A percentile compares a stretch with the other conserved stretches of the same genome.
Evolutionary conservation across 23 red algal genomes (phyloP).

Genomic region (Chondrus crispus): DNA sequence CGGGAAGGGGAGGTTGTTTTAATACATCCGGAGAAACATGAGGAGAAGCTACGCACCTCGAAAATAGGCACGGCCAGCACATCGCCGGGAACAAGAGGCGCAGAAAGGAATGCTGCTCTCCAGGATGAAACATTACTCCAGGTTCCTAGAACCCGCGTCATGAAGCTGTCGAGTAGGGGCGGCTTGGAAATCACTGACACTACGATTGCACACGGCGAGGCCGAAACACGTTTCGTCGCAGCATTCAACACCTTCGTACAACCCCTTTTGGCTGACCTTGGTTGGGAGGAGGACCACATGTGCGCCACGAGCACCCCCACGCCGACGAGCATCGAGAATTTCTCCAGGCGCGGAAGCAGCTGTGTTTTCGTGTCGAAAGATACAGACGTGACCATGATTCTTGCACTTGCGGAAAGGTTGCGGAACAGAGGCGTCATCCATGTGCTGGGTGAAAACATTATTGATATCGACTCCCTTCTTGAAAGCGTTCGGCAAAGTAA

Average conservation of each 20-base stretch:
- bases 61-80: too few relatives aligned
- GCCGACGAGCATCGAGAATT: not conserved
- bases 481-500: not conserved
- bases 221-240: not conserved
- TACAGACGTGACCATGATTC: slow-evolving; percentile 2
- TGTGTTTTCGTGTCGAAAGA: not conserved
- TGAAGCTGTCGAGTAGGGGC: too few relatives aligned
- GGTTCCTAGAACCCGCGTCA: too few relatives aligned
- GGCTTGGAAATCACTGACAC: too few relatives aligned
- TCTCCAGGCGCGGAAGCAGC: not conserved
- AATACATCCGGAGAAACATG: too few relatives aligned
- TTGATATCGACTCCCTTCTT: not conserved
- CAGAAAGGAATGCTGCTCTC: too few relatives aligned
- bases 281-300: not conserved
- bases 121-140: too few relatives aligned
- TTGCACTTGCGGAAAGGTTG: not conserved
- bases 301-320: not conserved
- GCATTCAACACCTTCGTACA: not conserved
- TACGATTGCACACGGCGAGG: not conserved
- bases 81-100: too few relatives aligned
- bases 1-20: too few relatives aligned
- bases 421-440: not conserved
- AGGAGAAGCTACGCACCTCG: too few relatives aligned
- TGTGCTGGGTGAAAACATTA: not conserved
- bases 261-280: not conserved